Conservation (phyloP, 345 rosid genomes). For the Citrus inodora region DNA sequence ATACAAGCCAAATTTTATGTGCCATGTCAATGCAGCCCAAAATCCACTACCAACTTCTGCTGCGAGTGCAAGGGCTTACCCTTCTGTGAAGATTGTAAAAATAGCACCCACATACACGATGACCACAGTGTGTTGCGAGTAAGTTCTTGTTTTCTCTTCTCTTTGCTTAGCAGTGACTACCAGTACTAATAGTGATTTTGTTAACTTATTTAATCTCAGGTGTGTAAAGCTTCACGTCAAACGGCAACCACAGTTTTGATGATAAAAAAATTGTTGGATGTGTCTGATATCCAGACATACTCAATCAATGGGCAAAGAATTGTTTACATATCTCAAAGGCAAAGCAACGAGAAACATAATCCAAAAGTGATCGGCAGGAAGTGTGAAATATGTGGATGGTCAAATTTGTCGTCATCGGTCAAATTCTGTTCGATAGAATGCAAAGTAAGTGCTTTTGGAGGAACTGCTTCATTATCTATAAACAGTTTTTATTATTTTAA, state of each 20-base stretch:
- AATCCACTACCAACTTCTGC: not conserved
- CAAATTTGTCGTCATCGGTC: not conserved
- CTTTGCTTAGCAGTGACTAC: no score
- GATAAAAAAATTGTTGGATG: not conserved
- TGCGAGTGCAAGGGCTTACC: not conserved
- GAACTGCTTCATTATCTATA: not conserved
- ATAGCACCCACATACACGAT: not conserved
- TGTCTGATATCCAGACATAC: not conserved
- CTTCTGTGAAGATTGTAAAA: not conserved
- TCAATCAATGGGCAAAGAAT: not conserved
- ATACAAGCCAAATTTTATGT: slow-evolving; percentile 10
- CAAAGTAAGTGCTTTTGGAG: not conserved
- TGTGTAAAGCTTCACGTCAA: not conserved
- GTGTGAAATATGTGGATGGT: not conserved
- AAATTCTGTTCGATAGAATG: slow-evolving; percentile 4
- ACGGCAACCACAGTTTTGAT: not conserved
- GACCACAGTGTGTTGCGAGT: not conserved
- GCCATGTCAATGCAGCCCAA: not conserved
- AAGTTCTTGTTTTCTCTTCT: not conserved
- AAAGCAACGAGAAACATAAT: not conserved
- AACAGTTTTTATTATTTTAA: not conserved
- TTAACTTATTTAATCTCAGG: not conserved
- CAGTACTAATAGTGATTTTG: no score
- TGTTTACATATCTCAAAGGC: not conserved
- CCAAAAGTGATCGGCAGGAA: not conserved